Evolutionary conservation across 2,329 filamentous ascomycete genomes (phyloP), one percentile per base, ranked within the genome.

Genomic region (Phialemoniopsis sp.): DNA sequence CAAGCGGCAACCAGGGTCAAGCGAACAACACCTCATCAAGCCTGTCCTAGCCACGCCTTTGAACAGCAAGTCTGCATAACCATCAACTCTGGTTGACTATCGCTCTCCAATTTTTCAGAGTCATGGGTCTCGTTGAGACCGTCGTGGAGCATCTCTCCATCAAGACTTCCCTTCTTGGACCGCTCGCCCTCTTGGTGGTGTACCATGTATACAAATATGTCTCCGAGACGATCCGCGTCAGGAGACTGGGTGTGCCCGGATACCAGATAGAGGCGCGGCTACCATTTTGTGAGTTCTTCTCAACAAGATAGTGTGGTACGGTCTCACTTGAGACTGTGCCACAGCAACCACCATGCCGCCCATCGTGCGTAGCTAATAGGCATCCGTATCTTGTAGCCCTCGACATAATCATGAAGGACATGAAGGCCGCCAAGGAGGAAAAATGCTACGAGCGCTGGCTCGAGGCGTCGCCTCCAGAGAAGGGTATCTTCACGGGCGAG

Each of bases 381-480:
- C n/a, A n/a, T 9, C 39, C 40, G 33, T 45, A 26, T 31, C 34
- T 26, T 12, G 9, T 43, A 83, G 85, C 82, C 34, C 47, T 90
- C 32, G 84, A 87, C 47, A 67, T 88, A 43, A 63, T 89, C 26
- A 68, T 65, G 50, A 55, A 62, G n/a, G 72, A 74, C n/a, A 53
- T 88, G 33, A 59, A 60, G 21, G 64, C 75, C 34, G 72, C 73
- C 8, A 58, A 68, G 36, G 54, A 61, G 1, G 64, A 89, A 53
- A 60, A 67, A 34, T 81, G 81, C 44, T 64, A 83, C 21, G 70
- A 81, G 34, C 67, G 76, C 44, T 94, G 86, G 83, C 48, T 64
- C 8, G 43, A 59, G 3, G 59, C 71, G 38, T 26, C 21, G 21
- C 21, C 21, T 6, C 21, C 21, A 10, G 21, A 26, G 21, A 26